Conservation (phyloP, 352 stramenopile species). For the Globisporangium alternatum region DNA sequence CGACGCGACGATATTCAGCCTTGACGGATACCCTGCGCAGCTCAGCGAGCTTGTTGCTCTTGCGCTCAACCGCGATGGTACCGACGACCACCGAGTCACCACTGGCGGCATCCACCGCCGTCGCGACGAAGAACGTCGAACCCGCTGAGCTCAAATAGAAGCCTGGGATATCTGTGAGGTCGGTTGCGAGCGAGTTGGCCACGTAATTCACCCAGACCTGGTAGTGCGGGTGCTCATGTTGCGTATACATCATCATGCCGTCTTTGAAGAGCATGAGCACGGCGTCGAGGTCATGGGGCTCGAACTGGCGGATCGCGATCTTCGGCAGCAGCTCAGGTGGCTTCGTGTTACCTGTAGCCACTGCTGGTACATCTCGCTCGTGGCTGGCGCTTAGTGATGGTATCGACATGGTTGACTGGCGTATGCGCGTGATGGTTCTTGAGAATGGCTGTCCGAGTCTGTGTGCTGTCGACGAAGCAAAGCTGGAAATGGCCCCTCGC, state of each 20-base stretch:
- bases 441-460: too few species aligned
- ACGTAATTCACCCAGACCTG: constrained; percentile 12
- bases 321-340: neutral
- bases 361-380: neutral
- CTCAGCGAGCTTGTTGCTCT: neutral
- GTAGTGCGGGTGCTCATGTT: constrained; percentile 2
- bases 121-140: constrained; percentile 31
- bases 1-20: constrained; percentile 9
- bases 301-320: constrained; percentile 19
- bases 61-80: constrained; percentile 12
- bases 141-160: constrained; percentile 11
- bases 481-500: neutral
- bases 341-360: neutral
- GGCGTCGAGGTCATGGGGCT: constrained; percentile 1
- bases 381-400: neutral
- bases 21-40: constrained; percentile 12
- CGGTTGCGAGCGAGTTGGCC: constrained; percentile 2
- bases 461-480: neutral
- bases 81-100: constrained; percentile 7
- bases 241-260: constrained; percentile 19
- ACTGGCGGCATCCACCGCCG: neutral
- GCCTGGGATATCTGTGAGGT: constrained; percentile 15
- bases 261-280: constrained; percentile 16
- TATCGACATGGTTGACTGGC: too few species aligned
- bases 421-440: too few species aligned